phyloP scores from a whole-genome alignment of 768 basidiomycete species.

The Pulveroboletus sp. region DNA sequence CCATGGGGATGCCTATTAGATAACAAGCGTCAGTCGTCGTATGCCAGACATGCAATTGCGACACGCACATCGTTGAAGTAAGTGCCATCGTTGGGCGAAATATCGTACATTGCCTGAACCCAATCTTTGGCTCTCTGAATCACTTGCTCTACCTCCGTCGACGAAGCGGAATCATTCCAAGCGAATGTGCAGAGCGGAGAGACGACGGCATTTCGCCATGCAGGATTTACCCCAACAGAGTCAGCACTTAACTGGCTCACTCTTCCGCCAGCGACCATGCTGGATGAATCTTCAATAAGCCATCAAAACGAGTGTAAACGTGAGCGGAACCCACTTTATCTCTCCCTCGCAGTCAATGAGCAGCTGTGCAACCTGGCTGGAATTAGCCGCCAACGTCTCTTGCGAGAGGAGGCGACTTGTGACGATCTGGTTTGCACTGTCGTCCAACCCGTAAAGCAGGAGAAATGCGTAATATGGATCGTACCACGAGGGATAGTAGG shows the following conservation, averaged over 20 bases:
- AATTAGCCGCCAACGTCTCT: constrained; percentile 16
- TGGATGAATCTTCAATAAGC: neutral
- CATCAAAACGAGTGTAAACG: too few relatives aligned
- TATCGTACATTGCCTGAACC: constrained; percentile 10
- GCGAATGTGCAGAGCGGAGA: neutral
- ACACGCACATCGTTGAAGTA: constrained; percentile 45
- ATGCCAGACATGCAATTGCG: neutral
- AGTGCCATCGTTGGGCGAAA: too few relatives aligned
- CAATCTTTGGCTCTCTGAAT: constrained; percentile 6
- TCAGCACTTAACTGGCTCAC: constrained; percentile 35
- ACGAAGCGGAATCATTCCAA: constrained; percentile 20
- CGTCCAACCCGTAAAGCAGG: too few relatives aligned
- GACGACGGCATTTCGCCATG: constrained; percentile 41
- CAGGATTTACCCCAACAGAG: constrained; percentile 40
- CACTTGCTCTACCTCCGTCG: neutral
- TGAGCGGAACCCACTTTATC: neutral
- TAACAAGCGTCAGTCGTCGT: neutral
- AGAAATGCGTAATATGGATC: too few relatives aligned
- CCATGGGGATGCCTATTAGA: constrained; percentile 39
- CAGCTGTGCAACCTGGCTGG: constrained; percentile 21
- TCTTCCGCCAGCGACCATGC: constrained; percentile 33
- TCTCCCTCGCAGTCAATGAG: neutral
- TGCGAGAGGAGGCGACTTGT: too few relatives aligned
- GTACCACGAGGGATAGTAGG: constrained; percentile 9
- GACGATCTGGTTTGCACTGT: too few relatives aligned